Evolutionary conservation across 306 rosid species (phyloP), one percentile per base, ranked within the genome.

Genomic region (Fragaria ananassa): DNA sequence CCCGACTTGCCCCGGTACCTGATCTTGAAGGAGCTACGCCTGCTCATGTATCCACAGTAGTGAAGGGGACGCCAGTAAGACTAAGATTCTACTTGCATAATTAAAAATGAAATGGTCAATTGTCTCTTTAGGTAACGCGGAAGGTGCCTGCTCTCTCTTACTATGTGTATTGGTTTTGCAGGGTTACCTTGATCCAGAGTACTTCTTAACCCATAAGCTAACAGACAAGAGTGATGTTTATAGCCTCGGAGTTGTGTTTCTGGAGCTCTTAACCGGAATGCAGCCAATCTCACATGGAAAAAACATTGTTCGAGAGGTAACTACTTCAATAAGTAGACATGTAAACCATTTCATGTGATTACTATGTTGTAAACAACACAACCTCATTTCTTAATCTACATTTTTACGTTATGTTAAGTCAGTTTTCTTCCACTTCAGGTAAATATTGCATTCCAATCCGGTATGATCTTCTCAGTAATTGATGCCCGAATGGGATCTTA

Each of bases 141-240:
- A 5, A 63, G 31, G 68, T 49, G 10, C 46, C 61, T 35, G 46
- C 47, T 27, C 31, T 46, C 45, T 31, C 64, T 64, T 46, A 25
- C 46, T 75, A 18, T 37, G 37, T 85, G 62, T 57, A 76, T 76
- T 63, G 27, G 70, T 79, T 75, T 74, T 83, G 78, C 84, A 93
- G 98, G 98, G 98, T 65, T 93, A 93, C 83, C 97, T 93, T 69
- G 98, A 93, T 82, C 98, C 98, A 0, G 98, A 93, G 84, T 93
- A 93, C 85, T 93, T 93, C 88, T 77, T 93, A 70, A 93, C 98
- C 81, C 98, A 71, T 82, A 91, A 91, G 78, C 75, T 93, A 72
- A 93, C 98, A 0, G 98, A 93, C 79, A 93, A 93, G 86, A 93
- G 98, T 67, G 98, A 93, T 73, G 98, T 93, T 80, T 93, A 93